Base-by-base conservation (phyloP, 352 stramenopile genomes). In the Pythium oligandrum region DNA sequence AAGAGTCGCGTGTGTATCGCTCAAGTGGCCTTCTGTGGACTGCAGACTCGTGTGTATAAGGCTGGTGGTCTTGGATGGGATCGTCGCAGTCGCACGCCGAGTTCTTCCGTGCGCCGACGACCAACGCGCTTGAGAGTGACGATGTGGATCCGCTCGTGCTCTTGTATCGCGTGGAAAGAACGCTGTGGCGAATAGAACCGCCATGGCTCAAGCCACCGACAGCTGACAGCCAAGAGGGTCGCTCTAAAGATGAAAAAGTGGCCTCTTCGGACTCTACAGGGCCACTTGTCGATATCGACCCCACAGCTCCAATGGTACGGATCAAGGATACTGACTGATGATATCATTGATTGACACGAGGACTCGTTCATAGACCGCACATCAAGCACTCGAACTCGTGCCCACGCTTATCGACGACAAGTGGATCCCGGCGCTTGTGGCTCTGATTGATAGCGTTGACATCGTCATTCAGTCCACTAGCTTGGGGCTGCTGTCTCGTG, bases 381-480 rank as follows among this genome's bases (percentile, higher is more conserved):
- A 63, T 30, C 68, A 88, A 54, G 81, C 81, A 38, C 54, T 87
- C 9, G n/a, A 50, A 8, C 48, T 70, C 4, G 52, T 92, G 8
- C 78, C 81, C 31, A 51, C 57, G 11, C 63, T 92, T 50, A 69
- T 92, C 66, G 69, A 84, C 45, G 71, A 89, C 33, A 60, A 55
- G 30, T 92, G 77, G 78, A 59, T 90, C 26, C 76, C 76, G 2
- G 71, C 76, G 30, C 65, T 92, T 4, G 74, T 87, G 3, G 73
- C 78, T 1, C 57, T 88, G 0, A 55, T 82, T 4, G 73, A 78
- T 44, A 84, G 71, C 48, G 55, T 62, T 1, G 78, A 92, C 48
- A 48, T 60, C 1, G 64, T 79, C 38, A 63, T 83, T 40, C 73
- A 81, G 44, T 73, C 71, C 35, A 65, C 72, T 0, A 68, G 53